Evolutionary conservation across 345 rosid genomes (phyloP), one percentile per base, ranked within the genome.

Genomic region (Dovyalis caffra): DNA sequence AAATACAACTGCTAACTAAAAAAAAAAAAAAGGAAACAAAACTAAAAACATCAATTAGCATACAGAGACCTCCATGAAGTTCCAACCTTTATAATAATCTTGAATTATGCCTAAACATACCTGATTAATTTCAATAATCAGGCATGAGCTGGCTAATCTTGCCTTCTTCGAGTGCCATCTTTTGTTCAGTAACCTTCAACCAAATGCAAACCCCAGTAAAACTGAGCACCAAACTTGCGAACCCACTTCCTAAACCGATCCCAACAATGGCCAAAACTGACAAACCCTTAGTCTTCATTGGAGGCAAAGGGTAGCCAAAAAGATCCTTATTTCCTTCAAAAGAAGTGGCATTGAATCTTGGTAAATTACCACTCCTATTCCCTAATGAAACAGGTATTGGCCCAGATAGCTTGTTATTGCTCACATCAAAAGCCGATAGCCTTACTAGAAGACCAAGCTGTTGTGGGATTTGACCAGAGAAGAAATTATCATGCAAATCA

Each of bases 231-330:
- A 95, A 86, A 79, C 97, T 92, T 1, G 88, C 94, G 34, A 95
- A 78, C 51, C 99, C 99, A 77, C 97, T 95, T 25, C 97, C 99
- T 21, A 95, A 83, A 20, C 99, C 99, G 76, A 95, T 95, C 81
- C 97, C 97, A 28, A 95, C 97, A 53, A 95, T 92, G 77, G 99
- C 92, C 82, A 91, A 65, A 45, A 95, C 80, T 1, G 99, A 86
- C 57, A 95, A 74, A n/a, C 97, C 95, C 74, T 80, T 89, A 9
- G 74, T 82, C 84, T 76, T 88, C 87, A 80, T 75, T 25, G 90
- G 92, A 23, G 89, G 85, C 74, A 95, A 81, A 66, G 99, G 99
- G 85, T 89, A 95, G 10, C 99, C 99, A 65, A 66, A 92, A 80
- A 95, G 87, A 73, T 81, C 92, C 81, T 91, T 91, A 32, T 95